phyloP scores from a whole-genome alignment of 1,284 basidiomycete species.

The Golubevia pallescens region DNA sequence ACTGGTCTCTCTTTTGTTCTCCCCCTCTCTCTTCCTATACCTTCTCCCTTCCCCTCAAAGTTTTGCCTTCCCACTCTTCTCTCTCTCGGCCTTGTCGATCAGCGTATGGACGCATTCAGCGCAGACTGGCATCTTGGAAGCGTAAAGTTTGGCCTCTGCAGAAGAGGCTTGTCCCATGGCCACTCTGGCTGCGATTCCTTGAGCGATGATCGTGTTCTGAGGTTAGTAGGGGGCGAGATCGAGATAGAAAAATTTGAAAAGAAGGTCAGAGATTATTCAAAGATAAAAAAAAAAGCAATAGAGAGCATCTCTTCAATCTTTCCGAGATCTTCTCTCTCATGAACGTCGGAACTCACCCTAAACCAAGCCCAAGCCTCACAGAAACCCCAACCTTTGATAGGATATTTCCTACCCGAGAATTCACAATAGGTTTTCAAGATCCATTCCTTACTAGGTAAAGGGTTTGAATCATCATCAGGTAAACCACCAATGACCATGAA shows the following conservation, averaged over 20 bases:
- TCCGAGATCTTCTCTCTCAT: background rate
- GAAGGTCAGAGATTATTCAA: constrained; percentile 1
- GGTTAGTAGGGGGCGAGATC: too few relatives aligned
- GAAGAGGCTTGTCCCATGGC: constrained; percentile 85
- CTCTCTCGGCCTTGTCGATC: background rate
- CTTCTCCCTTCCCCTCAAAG: too few relatives aligned
- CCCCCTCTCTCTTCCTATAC: too few relatives aligned
- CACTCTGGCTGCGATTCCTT: constrained; percentile 89
- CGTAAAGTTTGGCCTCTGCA: constrained; percentile 73
- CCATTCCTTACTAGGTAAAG: constrained; percentile 71
- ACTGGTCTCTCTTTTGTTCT: too few relatives aligned
- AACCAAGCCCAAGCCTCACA: constrained; percentile 87
- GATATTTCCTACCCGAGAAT: constrained; percentile 72
- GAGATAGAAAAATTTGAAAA: background rate
- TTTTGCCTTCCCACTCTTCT: too few relatives aligned
- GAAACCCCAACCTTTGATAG: constrained; percentile 77
- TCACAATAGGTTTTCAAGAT: constrained; percentile 79
- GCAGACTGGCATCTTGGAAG: constrained; percentile 34
- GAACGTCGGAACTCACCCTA: constrained; percentile 70
- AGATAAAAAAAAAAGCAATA: constrained; percentile 2
- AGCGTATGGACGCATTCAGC: constrained; percentile 1
- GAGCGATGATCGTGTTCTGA: too few relatives aligned
- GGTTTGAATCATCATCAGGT: constrained; percentile 69
- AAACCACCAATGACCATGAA: constrained; percentile 64
- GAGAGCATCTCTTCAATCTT: too few relatives aligned